Conservation (phyloP, 75 land plant species). For the Pseudotsuga menziesii region DNA sequence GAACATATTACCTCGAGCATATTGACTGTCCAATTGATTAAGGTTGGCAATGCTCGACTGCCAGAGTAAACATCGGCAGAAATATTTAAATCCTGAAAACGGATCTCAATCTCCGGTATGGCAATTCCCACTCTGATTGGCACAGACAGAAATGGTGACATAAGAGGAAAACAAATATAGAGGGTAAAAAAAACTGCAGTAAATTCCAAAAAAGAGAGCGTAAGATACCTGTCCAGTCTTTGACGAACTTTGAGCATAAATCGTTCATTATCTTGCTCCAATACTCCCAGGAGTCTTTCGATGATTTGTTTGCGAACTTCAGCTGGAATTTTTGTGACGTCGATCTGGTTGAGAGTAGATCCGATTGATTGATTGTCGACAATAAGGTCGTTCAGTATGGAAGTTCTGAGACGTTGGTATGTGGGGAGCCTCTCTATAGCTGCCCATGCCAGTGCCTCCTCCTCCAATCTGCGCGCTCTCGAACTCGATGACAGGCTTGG, state of each 20-base stretch:
- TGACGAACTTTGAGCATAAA: conserved; percentile 50
- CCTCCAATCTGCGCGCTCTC: background rate
- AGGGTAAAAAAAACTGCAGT: background rate
- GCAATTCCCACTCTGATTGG: conserved; percentile 20
- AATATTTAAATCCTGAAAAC: conserved; percentile 20
- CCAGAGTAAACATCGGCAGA: conserved; percentile 22
- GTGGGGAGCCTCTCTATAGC: conserved; percentile 28
- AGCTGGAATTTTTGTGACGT: conserved; percentile 47
- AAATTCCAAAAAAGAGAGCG: background rate
- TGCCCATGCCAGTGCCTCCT: conserved; percentile 19
- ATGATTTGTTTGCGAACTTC: conserved; percentile 43
- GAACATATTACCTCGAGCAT: conserved; percentile 11
- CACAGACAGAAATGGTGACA: background rate
- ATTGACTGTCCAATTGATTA: conserved; percentile 14
- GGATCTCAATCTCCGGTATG: conserved; percentile 27
- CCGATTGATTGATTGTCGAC: background rate
- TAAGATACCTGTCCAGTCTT: conserved; percentile 50
- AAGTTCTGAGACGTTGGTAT: conserved; percentile 10
- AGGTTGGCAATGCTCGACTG: conserved; percentile 21
- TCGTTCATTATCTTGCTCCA: conserved; percentile 59
- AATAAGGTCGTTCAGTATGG: conserved; percentile 14
- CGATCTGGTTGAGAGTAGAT: conserved; percentile 15
- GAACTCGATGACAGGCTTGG: background rate
- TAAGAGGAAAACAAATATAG: background rate
- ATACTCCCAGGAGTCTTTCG: conserved; percentile 53